Evolutionary conservation across 192 early-diverging fungal genomes (phyloP), one percentile per base, ranked within the genome.

Genomic region (Dissophora globulifera): DNA sequence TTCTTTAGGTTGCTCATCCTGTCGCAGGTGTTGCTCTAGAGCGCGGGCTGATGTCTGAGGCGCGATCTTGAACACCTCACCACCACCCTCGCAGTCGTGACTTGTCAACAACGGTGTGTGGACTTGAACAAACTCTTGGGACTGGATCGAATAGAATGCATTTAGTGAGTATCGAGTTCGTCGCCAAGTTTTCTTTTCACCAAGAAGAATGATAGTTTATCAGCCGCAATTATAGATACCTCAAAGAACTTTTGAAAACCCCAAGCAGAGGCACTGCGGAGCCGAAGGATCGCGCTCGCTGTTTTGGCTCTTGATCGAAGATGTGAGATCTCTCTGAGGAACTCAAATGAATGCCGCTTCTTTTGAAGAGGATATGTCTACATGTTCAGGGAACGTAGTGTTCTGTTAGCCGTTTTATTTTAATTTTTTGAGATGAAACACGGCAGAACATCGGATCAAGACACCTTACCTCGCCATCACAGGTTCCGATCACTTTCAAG

Each of bases 71-170:
- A 96, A 96, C 2, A 90, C 90, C 70, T 96, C 93, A 9, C 95
- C 93, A 13, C 90, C 95, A 29, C 93, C 95, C 59, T 96, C 95
- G 81, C 93, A 96, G 67, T 96, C 95, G 59, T 91, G 88, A 7
- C 89, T 82, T 12, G 95, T 96, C 65, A 96, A 48, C 4, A 93
- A 82, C 1, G 95, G 95, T 8, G 95, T 95, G 52, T 94, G 89
- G 33, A 93, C 72, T 30, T 90, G 88, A 8, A 90, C 62, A 66
- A 94, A 95, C 43, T 93, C 88, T 70, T 92, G 81, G 23, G 84
- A 81, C 87, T 89, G 58, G 23, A 17, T n/a, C n/a, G n/a, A 49
- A 50, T 38, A 35, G 22, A 46, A 50, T 1, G 23, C 27, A 22
- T 20, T 57, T 20, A 11, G n/a, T 47, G 46, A 47, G 46, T 47